Percentiles rank a stretch among this genome's conserved stretches.
phyloP scores from a whole-genome alignment of 768 basidiomycete genomes.

The Agaricus bisporus region DNA sequence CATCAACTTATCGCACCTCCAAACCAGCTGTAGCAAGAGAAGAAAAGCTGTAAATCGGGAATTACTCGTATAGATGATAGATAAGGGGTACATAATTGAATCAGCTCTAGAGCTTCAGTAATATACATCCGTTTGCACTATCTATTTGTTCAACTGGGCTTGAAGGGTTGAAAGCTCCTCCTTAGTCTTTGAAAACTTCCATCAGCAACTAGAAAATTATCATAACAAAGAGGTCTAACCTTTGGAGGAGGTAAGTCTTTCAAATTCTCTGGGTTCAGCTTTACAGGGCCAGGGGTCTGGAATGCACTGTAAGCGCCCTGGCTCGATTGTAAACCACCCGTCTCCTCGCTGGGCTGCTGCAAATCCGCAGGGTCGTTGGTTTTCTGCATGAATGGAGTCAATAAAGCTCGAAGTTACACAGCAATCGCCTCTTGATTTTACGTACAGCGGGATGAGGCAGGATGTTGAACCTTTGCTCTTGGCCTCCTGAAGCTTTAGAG shows the following conservation, averaged over 20 bases:
- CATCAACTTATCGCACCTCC: too few relatives aligned
- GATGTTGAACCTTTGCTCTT: constrained; percentile 42
- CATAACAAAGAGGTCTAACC: constrained; percentile 34
- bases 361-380: constrained; percentile 58
- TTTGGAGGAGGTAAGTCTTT: constrained; percentile 40
- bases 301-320: constrained; percentile 33
- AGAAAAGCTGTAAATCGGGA: too few relatives aligned
- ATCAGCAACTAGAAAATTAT: too few relatives aligned
- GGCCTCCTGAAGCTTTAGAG: constrained; percentile 12
- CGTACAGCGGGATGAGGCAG: constrained; percentile 58
- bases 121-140: too few relatives aligned
- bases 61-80: too few relatives aligned
- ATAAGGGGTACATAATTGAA: too few relatives aligned
- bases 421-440: background rate
- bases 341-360: constrained; percentile 32
- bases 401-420: background rate
- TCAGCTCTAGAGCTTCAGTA: too few relatives aligned
- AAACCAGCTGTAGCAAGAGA: too few relatives aligned
- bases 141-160: background rate
- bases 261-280: constrained; percentile 39
- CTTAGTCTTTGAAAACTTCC: constrained; percentile 28
- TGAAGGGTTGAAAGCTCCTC: constrained; percentile 34
- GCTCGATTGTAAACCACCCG: constrained; percentile 27
- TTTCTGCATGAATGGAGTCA: constrained; percentile 30
- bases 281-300: constrained; percentile 40